A percentile compares a stretch with the other conserved stretches of the same genome.
Evolutionary conservation across 805 yeast species (phyloP).

Genomic region (Kodamaea restingae): DNA sequence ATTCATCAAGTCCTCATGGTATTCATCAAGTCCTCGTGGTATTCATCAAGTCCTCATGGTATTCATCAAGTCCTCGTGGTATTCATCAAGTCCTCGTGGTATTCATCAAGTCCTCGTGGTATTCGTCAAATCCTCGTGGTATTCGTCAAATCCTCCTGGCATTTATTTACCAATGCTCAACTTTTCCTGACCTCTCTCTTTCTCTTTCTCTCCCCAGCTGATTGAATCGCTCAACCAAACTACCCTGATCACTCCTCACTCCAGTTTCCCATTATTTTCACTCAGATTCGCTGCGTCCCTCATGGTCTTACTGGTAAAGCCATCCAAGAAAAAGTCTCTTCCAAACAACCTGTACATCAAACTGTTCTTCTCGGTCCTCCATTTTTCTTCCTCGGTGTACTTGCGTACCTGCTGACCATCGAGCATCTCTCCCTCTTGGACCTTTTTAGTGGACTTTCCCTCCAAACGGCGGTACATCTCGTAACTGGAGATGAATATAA

Average conservation of each 20-base stretch:
- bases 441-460: slow-evolving; percentile 38
- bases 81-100: too few relatives aligned
- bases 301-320: slow-evolving; percentile 42
- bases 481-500: slow-evolving; percentile 29
- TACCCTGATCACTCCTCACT: not conserved
- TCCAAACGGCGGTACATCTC: slow-evolving; percentile 35
- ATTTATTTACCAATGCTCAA: too few relatives aligned
- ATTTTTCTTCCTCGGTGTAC: slow-evolving; percentile 38
- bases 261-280: not conserved
- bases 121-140: too few relatives aligned
- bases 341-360: slow-evolving; percentile 38
- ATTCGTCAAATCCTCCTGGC: too few relatives aligned
- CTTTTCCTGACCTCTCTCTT: too few relatives aligned
- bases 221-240: too few relatives aligned
- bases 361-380: slow-evolving; percentile 35
- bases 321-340: slow-evolving; percentile 39
- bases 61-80: too few relatives aligned
- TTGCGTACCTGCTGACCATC: slow-evolving; percentile 31
- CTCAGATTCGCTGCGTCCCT: not conserved
- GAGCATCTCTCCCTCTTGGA: slow-evolving; percentile 37
- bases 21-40: too few relatives aligned
- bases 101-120: too few relatives aligned
- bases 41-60: too few relatives aligned
- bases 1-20: too few relatives aligned
- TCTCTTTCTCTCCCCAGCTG: too few relatives aligned